Evolutionary conservation across 371 early-diverging fungal species (phyloP).

Genomic region (Circinella umbellata): DNA sequence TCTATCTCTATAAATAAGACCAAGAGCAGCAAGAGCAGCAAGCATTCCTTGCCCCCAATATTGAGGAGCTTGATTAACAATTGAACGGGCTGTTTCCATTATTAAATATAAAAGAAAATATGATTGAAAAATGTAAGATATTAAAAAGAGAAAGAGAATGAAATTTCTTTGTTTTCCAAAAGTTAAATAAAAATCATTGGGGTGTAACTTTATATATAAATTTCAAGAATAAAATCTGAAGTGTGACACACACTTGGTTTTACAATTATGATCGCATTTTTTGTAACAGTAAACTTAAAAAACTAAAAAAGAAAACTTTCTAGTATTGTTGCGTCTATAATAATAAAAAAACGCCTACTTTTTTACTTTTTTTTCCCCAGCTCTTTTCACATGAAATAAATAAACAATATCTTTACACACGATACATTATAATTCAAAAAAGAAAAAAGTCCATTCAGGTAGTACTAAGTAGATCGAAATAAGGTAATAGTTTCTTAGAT

Average conservation of each 20-base stretch:
- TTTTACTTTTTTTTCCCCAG: background rate
- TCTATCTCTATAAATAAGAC: constrained; percentile 29
- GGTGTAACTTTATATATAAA: background rate
- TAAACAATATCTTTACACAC: background rate
- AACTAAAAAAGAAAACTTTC: too few species aligned
- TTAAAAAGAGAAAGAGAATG: background rate
- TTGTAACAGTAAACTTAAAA: background rate
- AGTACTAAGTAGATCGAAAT: background rate
- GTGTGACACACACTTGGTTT: background rate
- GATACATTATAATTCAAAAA: background rate
- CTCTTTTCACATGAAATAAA: constrained; percentile 4
- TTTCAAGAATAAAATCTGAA: background rate
- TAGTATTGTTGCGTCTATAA: background rate
- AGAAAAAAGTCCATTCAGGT: background rate
- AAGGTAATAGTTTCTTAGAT: constrained; percentile 3
- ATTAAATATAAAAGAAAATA: background rate
- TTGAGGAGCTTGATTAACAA: background rate
- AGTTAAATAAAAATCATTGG: background rate
- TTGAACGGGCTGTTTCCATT: background rate
- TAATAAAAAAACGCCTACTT: background rate
- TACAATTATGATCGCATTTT: background rate
- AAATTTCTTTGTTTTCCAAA: too few species aligned
- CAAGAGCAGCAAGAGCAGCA: constrained; percentile 19
- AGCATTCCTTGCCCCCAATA: constrained; percentile 10
- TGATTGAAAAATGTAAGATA: background rate